Evolutionary conservation across 2,329 filamentous ascomycete genomes (phyloP), one percentile per base, ranked within the genome.

Genomic region (Pleurostoma richardsiae): DNA sequence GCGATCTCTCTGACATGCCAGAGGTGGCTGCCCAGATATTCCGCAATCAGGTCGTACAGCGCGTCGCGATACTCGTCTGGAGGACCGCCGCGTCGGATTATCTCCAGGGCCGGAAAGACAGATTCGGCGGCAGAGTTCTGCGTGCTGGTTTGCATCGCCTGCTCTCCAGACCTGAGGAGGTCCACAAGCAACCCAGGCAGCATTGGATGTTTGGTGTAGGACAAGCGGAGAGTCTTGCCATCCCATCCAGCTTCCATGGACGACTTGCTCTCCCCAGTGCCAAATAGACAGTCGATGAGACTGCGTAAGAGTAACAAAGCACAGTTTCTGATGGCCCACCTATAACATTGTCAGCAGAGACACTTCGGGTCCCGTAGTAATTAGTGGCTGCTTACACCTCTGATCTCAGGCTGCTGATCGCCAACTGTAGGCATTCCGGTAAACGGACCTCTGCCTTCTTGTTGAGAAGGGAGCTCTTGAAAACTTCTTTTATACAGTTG

Each of bases 271-370:
- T 90, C 85, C 46, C 82, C 84, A 0, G 84, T 88, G 11, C 88
- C 88, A 29, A 94, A 81, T 1, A 95, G 70, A 52, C 80, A 79
- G 60, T 94, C 88, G 44, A 95, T 87, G 4, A 96, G 73, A 51
- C 90, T 89, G 46, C 92, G 83, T 53, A 97, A 83, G 5, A 99
- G 80, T 68, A 97, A 86, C 31, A 97, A 69, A 2, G 90, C 90
- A 55, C 90, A 96, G 63, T 99, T 99, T 1, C 91, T 85, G 47
- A 99, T 90, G 0, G 91, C 89, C 94, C 94, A 99, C 19, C 19
- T 19, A 19, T 19, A 19, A 19, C 19, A 19, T 19, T 19, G 19
- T 19, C 19, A 19, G 19, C 19, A 19, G 19, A 19, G 19, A 19
- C 19, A 19, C 19, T 19, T 19, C 19, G 19, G 19, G 19, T 19